Conservation (phyloP, 306 rosid genomes). For the Luffa aegyptiaca region DNA sequence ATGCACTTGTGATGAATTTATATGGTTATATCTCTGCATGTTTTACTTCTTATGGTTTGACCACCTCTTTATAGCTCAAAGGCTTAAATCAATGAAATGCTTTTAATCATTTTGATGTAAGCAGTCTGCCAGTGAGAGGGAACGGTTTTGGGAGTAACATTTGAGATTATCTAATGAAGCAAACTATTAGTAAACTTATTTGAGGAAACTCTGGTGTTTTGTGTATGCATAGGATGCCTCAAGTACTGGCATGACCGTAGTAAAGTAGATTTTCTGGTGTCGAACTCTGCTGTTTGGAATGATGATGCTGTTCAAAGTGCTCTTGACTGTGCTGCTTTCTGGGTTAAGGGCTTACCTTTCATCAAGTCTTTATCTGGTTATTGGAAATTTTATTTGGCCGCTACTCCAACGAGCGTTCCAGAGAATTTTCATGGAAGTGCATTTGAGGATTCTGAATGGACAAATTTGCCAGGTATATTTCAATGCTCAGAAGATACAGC, state of each 20-base stretch:
- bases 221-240: slow-evolving; percentile 52
- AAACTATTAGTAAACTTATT: neutral
- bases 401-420: slow-evolving; percentile 60
- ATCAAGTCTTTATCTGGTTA: slow-evolving; percentile 76
- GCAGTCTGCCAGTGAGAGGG: neutral
- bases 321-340: slow-evolving; percentile 67
- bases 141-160: neutral
- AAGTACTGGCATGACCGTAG: slow-evolving; percentile 72
- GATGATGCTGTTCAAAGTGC: slow-evolving; percentile 71
- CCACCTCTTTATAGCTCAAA: neutral
- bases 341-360: slow-evolving; percentile 75
- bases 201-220: slow-evolving; percentile 12
- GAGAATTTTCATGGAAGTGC: slow-evolving; percentile 37
- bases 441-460: slow-evolving; percentile 68
- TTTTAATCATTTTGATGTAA: neutral
- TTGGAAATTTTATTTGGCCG: slow-evolving; percentile 79
- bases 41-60: neutral
- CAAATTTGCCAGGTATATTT: slow-evolving; percentile 58
- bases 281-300: slow-evolving; percentile 75
- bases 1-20: neutral
- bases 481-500: neutral
- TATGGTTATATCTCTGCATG: neutral
- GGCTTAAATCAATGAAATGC: neutral
- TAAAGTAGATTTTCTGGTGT: slow-evolving; percentile 59
- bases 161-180: neutral